Base-by-base conservation (phyloP, 2,329 filamentous ascomycete genomes). In the Graphilbum sp. region DNA sequence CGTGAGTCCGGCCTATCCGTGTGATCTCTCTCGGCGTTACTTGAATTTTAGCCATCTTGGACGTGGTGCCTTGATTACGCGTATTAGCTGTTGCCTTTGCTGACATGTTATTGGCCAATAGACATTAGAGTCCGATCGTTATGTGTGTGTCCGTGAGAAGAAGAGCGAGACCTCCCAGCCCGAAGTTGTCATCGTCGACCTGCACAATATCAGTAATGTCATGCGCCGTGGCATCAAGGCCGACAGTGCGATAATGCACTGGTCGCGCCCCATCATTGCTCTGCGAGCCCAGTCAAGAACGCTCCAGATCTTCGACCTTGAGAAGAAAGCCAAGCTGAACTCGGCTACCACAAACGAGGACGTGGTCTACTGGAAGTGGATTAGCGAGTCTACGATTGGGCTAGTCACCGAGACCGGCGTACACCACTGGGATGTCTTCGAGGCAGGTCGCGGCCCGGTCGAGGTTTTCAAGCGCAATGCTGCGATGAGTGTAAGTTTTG, bases 161-260 rank as follows among this genome's bases (percentile, higher is more conserved):
- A 80, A 87, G 60, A 79, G 73, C 57, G 82, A 86, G 52, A 74
- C 78, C 47, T 73, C 85, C 47, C 79, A 83, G 51, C 83, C 87
- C 47, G 87, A 95, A 63, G 88, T 98, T 48, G 81, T 98, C 61
- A 98, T 98, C 59, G 68, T 98, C 63, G 84, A 98, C 62, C 79
- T 98, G 56, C 95, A 96, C 64, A 92, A 95, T 64, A 78, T 78
- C 65, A 95, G 94, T 74, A 88, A 90, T 67, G 77, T 95, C 58
- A 90, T 85, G 51, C 80, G 83, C 53, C 76, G 88, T 56, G 85
- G 88, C 35, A 98, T 98, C 68, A 96, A 94, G 69, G 90, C 90
- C 54, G 90, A 98, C 65, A 96, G 87, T 74, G 90, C 92, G 52
- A 94, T 98, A 58, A 96, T 98, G 90, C 90, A 98, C 73, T 94